Evolutionary conservation across 108 stramenopile species (phyloP).

Genomic region (Heterococcus sp.): DNA sequence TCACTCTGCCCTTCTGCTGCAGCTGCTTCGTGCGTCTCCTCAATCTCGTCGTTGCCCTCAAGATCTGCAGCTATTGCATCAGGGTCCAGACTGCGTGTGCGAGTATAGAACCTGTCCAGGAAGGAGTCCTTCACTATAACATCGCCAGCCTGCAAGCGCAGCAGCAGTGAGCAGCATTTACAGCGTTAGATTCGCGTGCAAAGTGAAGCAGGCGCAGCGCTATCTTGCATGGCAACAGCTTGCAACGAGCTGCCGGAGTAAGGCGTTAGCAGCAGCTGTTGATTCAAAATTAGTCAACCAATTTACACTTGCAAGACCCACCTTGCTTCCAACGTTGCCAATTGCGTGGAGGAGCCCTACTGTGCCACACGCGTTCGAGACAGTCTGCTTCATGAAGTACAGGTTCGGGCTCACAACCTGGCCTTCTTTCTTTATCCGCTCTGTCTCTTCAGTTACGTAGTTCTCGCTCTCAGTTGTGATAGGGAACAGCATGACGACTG

Average conservation of each 20-base stretch:
- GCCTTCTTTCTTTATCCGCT: conserved; percentile 27
- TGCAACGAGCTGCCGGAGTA: no score
- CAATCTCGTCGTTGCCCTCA: conserved; percentile 50
- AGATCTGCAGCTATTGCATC: not conserved
- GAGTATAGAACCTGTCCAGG: not conserved
- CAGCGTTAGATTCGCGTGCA: no score
- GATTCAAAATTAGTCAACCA: no score
- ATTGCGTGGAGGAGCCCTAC: conserved; percentile 54
- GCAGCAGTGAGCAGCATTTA: no score
- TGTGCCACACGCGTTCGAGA: conserved; percentile 59
- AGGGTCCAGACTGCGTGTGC: not conserved
- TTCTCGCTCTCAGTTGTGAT: conserved; percentile 45
- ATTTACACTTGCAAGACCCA: no score
- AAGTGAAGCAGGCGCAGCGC: no score
- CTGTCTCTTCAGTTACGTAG: conserved; percentile 39
- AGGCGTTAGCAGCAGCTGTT: no score
- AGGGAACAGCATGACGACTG: conserved; percentile 56
- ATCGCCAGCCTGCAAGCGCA: no score
- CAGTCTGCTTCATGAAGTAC: conserved; percentile 49
- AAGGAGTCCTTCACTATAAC: not conserved
- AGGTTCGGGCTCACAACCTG: conserved; percentile 14
- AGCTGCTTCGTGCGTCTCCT: conserved; percentile 46
- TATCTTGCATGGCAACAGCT: no score
- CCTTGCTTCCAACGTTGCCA: conserved; percentile 37
- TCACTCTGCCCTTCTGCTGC: conserved; percentile 54